Evolutionary conservation across 495 filamentous ascomycete genomes (phyloP).

Genomic region (Penicillium dipodomyicola): DNA sequence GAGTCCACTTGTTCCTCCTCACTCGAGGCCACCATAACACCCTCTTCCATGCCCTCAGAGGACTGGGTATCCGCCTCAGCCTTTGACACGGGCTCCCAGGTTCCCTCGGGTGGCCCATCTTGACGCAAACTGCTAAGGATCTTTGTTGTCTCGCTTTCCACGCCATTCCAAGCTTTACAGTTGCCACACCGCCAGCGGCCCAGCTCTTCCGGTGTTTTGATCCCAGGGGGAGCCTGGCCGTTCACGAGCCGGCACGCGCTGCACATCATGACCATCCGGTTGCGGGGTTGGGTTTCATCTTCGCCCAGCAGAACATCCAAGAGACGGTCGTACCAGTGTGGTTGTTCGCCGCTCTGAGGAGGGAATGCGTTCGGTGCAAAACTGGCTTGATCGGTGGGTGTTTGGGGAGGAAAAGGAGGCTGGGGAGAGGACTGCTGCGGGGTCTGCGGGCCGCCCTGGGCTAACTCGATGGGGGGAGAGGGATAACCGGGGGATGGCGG

Average conservation of each 20-base stretch:
- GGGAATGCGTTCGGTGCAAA: slow-evolving; percentile 64
- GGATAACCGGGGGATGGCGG: slow-evolving; percentile 26
- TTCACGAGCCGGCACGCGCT: slow-evolving; percentile 82
- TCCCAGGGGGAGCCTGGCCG: slow-evolving; percentile 90
- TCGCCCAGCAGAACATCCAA: slow-evolving; percentile 90
- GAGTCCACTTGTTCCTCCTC: slow-evolving; percentile 26
- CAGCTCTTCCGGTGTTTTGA: slow-evolving; percentile 71
- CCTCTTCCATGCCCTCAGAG: slow-evolving; percentile 27
- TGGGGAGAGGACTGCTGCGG: slow-evolving; percentile 18
- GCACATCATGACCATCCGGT: slow-evolving; percentile 88
- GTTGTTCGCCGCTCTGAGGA: slow-evolving; percentile 45
- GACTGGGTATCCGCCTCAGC: slow-evolving; percentile 19
- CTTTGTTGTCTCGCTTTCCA: slow-evolving; percentile 68
- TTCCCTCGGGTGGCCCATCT: slow-evolving; percentile 14
- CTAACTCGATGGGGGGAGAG: slow-evolving; percentile 12
- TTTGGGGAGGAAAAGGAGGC: slow-evolving; percentile 18
- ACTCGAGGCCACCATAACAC: slow-evolving; percentile 27
- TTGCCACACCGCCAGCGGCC: slow-evolving; percentile 86
- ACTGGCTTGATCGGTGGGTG: slow-evolving; percentile 37
- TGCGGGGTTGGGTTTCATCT: slow-evolving; percentile 89
- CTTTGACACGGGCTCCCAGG: slow-evolving; percentile 26
- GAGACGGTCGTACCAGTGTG: slow-evolving; percentile 91
- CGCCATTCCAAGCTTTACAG: slow-evolving; percentile 82
- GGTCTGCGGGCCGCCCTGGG: background rate
- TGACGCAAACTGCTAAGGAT: slow-evolving; percentile 46